A percentile compares a stretch with the other conserved stretches of the same genome.
Evolutionary conservation across 306 rosid genomes (phyloP).

Genomic region (Quercus dentata): DNA sequence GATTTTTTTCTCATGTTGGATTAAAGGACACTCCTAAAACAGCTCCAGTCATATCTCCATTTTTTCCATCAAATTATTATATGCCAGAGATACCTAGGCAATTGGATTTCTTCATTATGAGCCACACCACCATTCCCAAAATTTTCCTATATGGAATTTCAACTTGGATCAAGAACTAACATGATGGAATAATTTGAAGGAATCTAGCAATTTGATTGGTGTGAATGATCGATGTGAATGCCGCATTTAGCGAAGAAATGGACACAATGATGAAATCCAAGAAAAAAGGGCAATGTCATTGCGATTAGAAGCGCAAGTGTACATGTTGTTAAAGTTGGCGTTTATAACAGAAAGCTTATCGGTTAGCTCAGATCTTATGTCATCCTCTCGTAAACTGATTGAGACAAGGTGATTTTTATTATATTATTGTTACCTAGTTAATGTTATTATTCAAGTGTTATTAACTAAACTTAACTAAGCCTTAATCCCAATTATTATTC

Average conservation of each 20-base stretch:
- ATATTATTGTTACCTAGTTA: no score
- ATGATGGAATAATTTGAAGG: background rate
- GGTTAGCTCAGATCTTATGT: background rate
- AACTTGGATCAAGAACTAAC: background rate
- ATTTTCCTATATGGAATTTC: background rate
- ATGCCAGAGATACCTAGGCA: background rate
- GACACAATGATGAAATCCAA: conserved; percentile 27
- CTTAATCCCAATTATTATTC: no score
- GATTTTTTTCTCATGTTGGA: background rate
- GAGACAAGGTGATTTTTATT: background rate
- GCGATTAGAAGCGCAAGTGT: conserved; percentile 3
- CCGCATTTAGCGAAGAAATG: background rate
- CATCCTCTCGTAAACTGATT: background rate
- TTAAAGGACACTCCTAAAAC: no score
- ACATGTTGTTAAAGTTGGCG: conserved; percentile 17
- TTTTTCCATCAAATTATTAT: background rate
- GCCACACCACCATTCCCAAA: background rate
- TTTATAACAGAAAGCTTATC: background rate
- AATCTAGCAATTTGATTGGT: conserved; percentile 11
- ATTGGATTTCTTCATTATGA: background rate
- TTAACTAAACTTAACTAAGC: no score
- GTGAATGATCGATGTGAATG: background rate
- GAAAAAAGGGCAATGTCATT: conserved; percentile 9
- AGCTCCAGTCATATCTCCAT: background rate
- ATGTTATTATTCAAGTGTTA: no score